These are phyloP conservation scores for Didymella glomerata DNA, from an alignment of 2,329 filamentous ascomycete genomes.

Conservation along the genomic window DNA sequence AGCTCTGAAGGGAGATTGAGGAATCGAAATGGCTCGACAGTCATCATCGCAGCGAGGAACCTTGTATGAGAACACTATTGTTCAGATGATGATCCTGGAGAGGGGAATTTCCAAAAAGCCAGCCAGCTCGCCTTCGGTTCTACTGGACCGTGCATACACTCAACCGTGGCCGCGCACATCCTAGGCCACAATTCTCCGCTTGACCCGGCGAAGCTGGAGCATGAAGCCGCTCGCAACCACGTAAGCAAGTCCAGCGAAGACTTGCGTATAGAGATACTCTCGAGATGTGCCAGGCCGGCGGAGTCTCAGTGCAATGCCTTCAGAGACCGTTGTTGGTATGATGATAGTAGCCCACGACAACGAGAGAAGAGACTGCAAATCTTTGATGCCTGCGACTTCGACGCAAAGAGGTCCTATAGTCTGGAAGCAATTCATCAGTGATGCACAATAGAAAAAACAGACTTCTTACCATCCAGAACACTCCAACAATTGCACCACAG, in stretches of 20 bases:
- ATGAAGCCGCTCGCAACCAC: not conserved
- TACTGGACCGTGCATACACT: not conserved
- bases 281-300: not conserved
- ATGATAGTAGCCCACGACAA: slow-evolving; percentile 1
- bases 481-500: not conserved
- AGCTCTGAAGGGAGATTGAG: not conserved
- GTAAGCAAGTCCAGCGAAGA: not conserved
- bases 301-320: not conserved
- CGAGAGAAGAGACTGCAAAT: not conserved
- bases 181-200: not conserved
- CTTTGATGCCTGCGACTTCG: slow-evolving; percentile 1
- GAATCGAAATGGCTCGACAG: not conserved
- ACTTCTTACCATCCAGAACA: not conserved
- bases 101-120: not conserved
- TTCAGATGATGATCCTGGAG: not conserved
- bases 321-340: not conserved
- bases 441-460: not conserved
- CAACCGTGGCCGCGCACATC: not conserved
- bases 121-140: not conserved
- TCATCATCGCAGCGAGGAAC: not conserved
- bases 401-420: not conserved
- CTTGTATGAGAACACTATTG: not conserved
- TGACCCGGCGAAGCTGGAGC: not conserved
- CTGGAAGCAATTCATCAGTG: not conserved
- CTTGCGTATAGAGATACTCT: slow-evolving; percentile 1